phyloP scores from a whole-genome alignment of 2,329 filamentous ascomycete genomes.

The Diatrype stigma region DNA sequence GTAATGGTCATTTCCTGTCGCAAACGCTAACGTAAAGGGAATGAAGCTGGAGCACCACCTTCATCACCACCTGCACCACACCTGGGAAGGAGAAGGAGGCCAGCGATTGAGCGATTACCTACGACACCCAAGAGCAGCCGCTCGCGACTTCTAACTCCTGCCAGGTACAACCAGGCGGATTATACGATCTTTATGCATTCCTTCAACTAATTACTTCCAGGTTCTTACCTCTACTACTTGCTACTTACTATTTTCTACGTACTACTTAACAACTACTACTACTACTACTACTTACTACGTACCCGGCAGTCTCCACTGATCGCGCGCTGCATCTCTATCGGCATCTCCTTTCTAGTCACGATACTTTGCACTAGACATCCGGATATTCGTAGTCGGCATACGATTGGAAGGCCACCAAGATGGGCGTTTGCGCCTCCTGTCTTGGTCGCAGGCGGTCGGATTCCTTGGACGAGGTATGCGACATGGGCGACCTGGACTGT shows the following conservation, averaged over 20 bases:
- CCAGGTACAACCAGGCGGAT: conserved; percentile 27
- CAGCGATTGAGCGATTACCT: too few species aligned
- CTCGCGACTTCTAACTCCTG: conserved; percentile 26
- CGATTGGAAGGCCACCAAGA: conserved; percentile 25
- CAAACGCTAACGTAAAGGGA: too few species aligned
- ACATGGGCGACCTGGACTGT: too few species aligned
- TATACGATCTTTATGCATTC: conserved; percentile 29
- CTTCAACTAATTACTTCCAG: conserved; percentile 14
- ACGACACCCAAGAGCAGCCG: too few species aligned
- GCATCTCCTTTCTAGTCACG: too few species aligned
- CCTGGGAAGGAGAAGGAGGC: conserved; percentile 13
- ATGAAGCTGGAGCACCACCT: too few species aligned
- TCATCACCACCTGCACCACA: too few species aligned
- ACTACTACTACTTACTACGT: too few species aligned
- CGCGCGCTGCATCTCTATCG: neutral
- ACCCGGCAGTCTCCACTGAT: neutral
- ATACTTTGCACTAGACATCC: too few species aligned
- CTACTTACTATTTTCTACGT: too few species aligned
- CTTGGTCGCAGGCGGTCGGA: conserved; percentile 49
- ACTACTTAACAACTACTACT: too few species aligned
- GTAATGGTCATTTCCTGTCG: too few species aligned
- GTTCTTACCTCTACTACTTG: neutral
- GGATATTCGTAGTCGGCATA: neutral
- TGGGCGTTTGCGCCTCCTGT: conserved; percentile 61
- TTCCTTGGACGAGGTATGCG: conserved; percentile 50